These are phyloP conservation scores for Wickerhamomyces rabaulensis DNA, from an alignment of 805 yeast genomes.

Conservation along the genomic window DNA sequence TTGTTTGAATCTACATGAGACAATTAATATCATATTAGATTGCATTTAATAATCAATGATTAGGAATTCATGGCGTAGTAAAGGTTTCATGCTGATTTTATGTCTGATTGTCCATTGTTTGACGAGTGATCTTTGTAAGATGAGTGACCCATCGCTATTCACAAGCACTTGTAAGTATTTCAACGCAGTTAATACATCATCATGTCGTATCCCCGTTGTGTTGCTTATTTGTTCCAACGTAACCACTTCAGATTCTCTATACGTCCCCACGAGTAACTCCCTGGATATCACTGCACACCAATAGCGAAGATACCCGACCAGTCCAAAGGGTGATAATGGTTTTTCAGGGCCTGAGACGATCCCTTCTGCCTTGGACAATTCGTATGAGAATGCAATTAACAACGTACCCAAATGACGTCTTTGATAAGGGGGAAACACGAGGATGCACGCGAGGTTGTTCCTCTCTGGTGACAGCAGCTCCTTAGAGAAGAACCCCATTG, in stretches of 20 bases:
- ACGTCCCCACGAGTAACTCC: constrained; percentile 37
- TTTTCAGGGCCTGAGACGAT: constrained; percentile 83
- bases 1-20: constrained; percentile 41
- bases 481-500: constrained; percentile 91
- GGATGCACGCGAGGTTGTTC: constrained; percentile 86
- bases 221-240: constrained; percentile 45
- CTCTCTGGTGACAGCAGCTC: constrained; percentile 72
- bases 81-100: constrained; percentile 12
- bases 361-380: constrained; percentile 60
- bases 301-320: constrained; percentile 60
- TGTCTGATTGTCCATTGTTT: constrained; percentile 13
- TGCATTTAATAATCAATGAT: constrained; percentile 2
- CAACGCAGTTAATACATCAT: constrained; percentile 55
- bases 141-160: constrained; percentile 18
- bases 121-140: constrained; percentile 10
- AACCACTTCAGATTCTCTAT: constrained; percentile 26
- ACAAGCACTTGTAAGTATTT: constrained; percentile 47
- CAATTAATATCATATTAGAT: not conserved
- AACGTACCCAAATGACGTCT: constrained; percentile 70
- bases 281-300: constrained; percentile 60
- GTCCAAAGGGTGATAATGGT: constrained; percentile 83
- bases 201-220: constrained; percentile 58
- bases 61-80: constrained; percentile 1
- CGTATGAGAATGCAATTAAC: constrained; percentile 79
- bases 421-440: constrained; percentile 91